phyloP scores from a whole-genome alignment of 2,329 filamentous ascomycete species.

The Leptodontidium sp. region DNA sequence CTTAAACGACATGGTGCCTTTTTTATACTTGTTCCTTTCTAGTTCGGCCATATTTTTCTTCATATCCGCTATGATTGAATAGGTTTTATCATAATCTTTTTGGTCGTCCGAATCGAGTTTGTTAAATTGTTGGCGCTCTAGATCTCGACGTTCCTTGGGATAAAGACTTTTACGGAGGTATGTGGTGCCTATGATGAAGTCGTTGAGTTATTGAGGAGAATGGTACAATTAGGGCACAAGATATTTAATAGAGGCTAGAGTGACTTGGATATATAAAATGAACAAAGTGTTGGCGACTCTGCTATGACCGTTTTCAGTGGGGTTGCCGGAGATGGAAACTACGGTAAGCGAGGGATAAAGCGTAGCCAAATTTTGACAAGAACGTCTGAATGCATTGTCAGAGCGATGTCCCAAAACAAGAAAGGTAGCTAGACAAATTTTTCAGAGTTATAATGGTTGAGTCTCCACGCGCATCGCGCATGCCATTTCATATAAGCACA shows the following conservation, averaged over 20 bases:
- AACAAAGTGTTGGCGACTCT: not conserved
- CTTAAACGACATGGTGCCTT: not conserved
- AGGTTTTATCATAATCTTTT: not conserved
- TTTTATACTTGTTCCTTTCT: not conserved
- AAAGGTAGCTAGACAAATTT: not conserved
- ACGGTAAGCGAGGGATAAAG: conserved; percentile 5
- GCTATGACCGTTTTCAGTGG: not conserved
- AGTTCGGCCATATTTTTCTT: not conserved
- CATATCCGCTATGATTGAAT: not conserved
- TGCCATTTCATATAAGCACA: too few species aligned
- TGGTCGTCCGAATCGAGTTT: not conserved
- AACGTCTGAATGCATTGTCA: not conserved
- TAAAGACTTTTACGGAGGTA: not conserved
- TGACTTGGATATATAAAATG: not conserved
- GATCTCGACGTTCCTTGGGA: not conserved
- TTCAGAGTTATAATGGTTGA: not conserved
- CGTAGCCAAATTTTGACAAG: not conserved
- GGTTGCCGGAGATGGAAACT: not conserved
- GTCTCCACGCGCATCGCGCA: too few species aligned
- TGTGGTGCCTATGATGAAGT: not conserved
- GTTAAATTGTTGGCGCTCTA: conserved; percentile 16
- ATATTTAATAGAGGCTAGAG: not conserved
- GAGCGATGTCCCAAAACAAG: not conserved
- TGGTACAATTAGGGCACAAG: not conserved
- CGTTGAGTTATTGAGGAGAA: not conserved